Evolutionary conservation across 768 basidiomycete species (phyloP).

Genomic region (Coprinellus micaceus): DNA sequence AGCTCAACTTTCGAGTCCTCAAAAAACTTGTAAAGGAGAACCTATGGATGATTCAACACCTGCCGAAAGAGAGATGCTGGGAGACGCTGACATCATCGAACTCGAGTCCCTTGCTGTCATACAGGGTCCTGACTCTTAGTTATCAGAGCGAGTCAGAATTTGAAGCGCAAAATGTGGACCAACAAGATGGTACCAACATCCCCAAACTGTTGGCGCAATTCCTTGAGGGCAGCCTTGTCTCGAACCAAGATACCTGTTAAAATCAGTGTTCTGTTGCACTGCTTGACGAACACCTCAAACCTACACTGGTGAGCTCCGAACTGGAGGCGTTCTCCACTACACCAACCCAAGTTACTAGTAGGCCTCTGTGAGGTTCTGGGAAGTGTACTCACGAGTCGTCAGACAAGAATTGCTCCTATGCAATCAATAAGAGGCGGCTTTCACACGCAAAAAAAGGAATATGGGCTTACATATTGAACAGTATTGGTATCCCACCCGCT

Average conservation of each 20-base stretch:
- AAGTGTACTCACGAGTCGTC: constrained; percentile 26
- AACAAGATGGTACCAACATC: constrained; percentile 59
- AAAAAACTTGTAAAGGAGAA: constrained; percentile 74
- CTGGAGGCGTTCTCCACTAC: constrained; percentile 49
- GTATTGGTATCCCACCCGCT: constrained; percentile 40
- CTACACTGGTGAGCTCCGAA: constrained; percentile 67
- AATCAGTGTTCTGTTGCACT: neutral
- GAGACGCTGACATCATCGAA: constrained; percentile 51
- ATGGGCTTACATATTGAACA: constrained; percentile 28
- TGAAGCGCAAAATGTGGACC: constrained; percentile 14
- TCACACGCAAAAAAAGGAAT: too few relatives aligned
- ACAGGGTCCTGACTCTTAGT: constrained; percentile 41
- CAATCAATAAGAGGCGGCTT: too few relatives aligned
- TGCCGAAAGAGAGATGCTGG: too few relatives aligned
- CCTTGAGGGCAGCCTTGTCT: constrained; percentile 44
- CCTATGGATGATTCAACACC: constrained; percentile 34
- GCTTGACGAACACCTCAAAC: constrained; percentile 40
- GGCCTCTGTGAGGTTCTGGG: constrained; percentile 32
- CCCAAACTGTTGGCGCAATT: constrained; percentile 50
- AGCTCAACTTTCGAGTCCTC: constrained; percentile 51
- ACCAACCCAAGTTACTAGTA: neutral
- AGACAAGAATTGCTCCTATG: constrained; percentile 51
- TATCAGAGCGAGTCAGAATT: neutral
- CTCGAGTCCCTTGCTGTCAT: constrained; percentile 65
- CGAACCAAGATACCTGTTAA: constrained; percentile 65